Conservation (phyloP, 164 flowering plant species). For the Vitis rotundifolia region DNA sequence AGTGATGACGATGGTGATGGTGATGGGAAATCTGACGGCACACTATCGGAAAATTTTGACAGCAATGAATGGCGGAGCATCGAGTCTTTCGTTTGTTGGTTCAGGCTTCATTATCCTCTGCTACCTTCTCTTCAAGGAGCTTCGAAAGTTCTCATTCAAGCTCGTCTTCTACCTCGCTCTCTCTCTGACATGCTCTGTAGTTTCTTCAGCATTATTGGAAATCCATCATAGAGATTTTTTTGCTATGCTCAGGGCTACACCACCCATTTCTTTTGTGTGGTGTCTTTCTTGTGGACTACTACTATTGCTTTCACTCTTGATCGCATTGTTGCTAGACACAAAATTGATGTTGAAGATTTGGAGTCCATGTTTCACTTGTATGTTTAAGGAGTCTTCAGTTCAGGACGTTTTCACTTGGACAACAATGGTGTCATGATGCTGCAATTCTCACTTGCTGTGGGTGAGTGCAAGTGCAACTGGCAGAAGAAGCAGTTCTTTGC, state of each 20-base stretch:
- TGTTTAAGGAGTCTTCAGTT: too few relatives aligned
- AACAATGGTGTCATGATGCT: too few relatives aligned
- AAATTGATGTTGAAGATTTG: too few relatives aligned
- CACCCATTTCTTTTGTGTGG: constrained; percentile 96
- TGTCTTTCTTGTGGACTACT: constrained; percentile 96
- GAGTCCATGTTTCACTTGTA: too few relatives aligned
- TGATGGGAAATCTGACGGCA: constrained; percentile 45
- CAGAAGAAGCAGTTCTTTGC: too few relatives aligned
- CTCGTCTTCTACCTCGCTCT: constrained; percentile 98
- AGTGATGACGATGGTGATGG: not conserved
- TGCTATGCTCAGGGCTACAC: too few relatives aligned
- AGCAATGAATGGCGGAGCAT: constrained; percentile 66
- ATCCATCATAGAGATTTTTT: constrained; percentile 82
- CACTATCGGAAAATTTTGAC: constrained; percentile 56
- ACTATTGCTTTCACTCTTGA: constrained; percentile 95
- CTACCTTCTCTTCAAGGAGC: constrained; percentile 81
- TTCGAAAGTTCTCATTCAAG: constrained; percentile 97
- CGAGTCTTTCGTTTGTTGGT: constrained; percentile 73
- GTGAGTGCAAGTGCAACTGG: too few relatives aligned
- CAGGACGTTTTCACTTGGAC: too few relatives aligned
- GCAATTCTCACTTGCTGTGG: too few relatives aligned
- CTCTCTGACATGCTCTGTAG: constrained; percentile 97
- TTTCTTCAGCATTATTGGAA: constrained; percentile 87
- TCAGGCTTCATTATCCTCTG: constrained; percentile 90
- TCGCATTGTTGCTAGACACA: constrained; percentile 92